Evolutionary conservation across 225 moss, liverwort and hornwort genomes (phyloP).

Genomic region (Pleurozium schreberi): DNA sequence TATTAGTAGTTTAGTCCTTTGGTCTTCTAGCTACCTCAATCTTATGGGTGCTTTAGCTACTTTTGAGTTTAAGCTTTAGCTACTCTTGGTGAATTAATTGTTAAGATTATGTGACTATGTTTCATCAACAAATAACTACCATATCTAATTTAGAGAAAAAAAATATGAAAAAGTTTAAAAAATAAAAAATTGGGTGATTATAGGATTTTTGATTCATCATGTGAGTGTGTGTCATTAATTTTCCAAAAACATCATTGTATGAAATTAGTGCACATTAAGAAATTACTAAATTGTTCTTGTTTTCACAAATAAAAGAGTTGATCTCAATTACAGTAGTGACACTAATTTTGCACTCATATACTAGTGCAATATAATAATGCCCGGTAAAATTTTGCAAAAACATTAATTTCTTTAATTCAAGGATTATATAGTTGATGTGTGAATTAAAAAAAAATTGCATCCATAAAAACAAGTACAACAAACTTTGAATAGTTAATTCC

Average conservation of each 20-base stretch:
- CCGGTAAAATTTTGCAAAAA: not conserved
- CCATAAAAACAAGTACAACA: too few relatives aligned
- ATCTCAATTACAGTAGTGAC: rapidly evolving
- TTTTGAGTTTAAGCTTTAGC: not conserved
- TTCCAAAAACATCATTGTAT: too few relatives aligned
- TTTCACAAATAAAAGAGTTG: not conserved
- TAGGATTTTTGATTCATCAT: not conserved
- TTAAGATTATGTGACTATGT: not conserved
- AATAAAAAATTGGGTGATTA: rapidly evolving
- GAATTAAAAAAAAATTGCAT: not conserved
- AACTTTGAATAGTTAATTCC: too few relatives aligned
- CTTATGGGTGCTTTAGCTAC: not conserved
- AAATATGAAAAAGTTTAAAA: rapidly evolving
- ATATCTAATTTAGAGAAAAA: too few relatives aligned
- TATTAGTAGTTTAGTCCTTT: not conserved
- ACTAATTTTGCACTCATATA: not conserved
- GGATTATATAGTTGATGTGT: rapidly evolving
- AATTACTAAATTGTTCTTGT: too few relatives aligned
- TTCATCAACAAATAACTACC: not conserved
- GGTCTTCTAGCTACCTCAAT: not conserved
- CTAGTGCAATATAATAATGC: not conserved
- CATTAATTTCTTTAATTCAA: not conserved
- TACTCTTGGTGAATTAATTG: too few relatives aligned
- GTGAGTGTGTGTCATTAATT: too few relatives aligned
- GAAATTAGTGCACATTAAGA: too few relatives aligned